Conservation (phyloP, 352 stramenopile species). For the Phytophthora sansomeana region DNA sequence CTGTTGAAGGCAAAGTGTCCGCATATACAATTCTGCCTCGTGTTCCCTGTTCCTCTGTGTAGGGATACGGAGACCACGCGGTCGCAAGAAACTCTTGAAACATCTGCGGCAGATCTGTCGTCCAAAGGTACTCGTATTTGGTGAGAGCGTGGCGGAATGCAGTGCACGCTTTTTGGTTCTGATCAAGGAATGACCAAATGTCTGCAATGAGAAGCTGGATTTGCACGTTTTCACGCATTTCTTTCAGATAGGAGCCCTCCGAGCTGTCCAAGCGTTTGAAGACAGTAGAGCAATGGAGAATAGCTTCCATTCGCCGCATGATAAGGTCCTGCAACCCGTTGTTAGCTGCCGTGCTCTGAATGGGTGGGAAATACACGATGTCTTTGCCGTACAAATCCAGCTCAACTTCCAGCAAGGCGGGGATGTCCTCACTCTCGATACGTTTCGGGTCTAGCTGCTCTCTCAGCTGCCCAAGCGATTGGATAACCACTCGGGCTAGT, state of each 20-base stretch:
- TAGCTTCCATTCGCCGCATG: conserved; percentile 72
- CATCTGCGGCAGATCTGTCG: conserved; percentile 90
- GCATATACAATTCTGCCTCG: conserved; percentile 31
- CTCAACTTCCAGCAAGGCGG: conserved; percentile 91
- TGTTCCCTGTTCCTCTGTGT: conserved; percentile 28
- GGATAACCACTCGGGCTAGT: conserved; percentile 73
- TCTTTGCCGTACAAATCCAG: conserved; percentile 91
- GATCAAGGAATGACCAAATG: conserved; percentile 84
- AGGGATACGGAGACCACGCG: conserved; percentile 63
- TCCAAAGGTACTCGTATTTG: conserved; percentile 95
- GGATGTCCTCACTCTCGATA: conserved; percentile 85
- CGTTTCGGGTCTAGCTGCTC: conserved; percentile 87
- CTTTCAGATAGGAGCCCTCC: conserved; percentile 90
- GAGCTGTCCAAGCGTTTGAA: conserved; percentile 90
- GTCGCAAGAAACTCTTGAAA: conserved; percentile 85
- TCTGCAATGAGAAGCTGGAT: conserved; percentile 80
- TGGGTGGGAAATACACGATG: conserved; percentile 83
- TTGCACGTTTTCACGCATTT: conserved; percentile 87
- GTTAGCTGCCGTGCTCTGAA: conserved; percentile 53
- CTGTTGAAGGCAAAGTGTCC: conserved; percentile 37
- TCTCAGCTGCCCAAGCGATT: conserved; percentile 73
- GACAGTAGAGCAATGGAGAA: conserved; percentile 67
- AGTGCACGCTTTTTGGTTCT: conserved; percentile 73
- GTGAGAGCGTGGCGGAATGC: conserved; percentile 75
- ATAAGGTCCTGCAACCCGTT: conserved; percentile 71